Conservation (phyloP, 2,329 filamentous ascomycete genomes). For the Talaromyces funiculosus region DNA sequence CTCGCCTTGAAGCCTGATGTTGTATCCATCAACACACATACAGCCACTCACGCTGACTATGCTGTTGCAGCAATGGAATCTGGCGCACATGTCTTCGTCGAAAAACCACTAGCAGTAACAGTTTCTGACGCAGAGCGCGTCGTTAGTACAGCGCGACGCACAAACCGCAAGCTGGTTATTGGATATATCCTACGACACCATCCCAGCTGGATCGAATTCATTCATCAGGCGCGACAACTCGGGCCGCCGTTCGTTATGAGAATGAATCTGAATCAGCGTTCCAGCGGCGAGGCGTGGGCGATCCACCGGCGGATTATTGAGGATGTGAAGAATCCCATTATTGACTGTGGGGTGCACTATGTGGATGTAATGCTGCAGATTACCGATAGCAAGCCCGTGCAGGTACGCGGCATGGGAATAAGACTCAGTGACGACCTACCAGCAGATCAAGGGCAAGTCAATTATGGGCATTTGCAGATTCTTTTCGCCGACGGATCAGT, state of each 20-base stretch:
- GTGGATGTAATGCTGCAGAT: slow-evolving; percentile 20
- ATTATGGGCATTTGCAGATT: slow-evolving; percentile 19
- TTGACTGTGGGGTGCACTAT: slow-evolving; percentile 19
- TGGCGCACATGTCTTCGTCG: slow-evolving; percentile 18
- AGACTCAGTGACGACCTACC: slow-evolving; percentile 15
- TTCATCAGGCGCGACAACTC: slow-evolving; percentile 17
- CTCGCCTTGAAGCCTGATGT: slow-evolving; percentile 16
- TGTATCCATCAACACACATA: slow-evolving; percentile 18
- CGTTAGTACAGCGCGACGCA: slow-evolving; percentile 10
- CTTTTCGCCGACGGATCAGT: slow-evolving; percentile 18
- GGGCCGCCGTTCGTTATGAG: slow-evolving; percentile 19
- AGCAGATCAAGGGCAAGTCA: slow-evolving; percentile 16
- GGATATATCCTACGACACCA: slow-evolving; percentile 17
- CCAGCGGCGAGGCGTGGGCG: slow-evolving; percentile 15
- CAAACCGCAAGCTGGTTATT: slow-evolving; percentile 16
- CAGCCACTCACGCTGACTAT: slow-evolving; percentile 16
- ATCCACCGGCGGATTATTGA: slow-evolving; percentile 17
- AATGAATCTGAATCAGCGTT: slow-evolving; percentile 19
- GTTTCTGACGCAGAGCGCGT: slow-evolving; percentile 15
- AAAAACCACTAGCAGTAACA: slow-evolving; percentile 15
- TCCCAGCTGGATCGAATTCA: slow-evolving; percentile 20
- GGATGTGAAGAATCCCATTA: slow-evolving; percentile 16
- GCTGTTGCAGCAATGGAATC: slow-evolving; percentile 17
- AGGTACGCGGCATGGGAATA: slow-evolving; percentile 19
- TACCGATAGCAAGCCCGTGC: slow-evolving; percentile 17